Base-by-base conservation (phyloP, 1,284 basidiomycete genomes). In the Macrocystidia cucumis region DNA sequence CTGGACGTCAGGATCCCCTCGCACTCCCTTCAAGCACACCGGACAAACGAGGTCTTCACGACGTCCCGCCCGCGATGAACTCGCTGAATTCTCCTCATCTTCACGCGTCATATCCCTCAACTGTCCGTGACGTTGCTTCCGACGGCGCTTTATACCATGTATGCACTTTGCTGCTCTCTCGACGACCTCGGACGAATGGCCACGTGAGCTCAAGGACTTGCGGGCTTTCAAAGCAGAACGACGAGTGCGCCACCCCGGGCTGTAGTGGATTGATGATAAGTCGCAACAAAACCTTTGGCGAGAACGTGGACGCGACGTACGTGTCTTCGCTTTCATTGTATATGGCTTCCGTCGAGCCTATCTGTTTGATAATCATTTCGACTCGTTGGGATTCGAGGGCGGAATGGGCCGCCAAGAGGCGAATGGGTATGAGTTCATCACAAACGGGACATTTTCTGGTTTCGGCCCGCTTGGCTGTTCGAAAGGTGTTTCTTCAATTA, bases 401-500 rank as follows among this genome's bases (percentile, higher is more conserved):
- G 2, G 69, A 63, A 47, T 88, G 85, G 35, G 62, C 63, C 2
- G 60, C 63, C 9, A 88, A 60, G 9, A 87, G 63, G 9, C 84
- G 74, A 12, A 85, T 47, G 5, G 84, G 83, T 29, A 88, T 80
- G 19, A 54, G 53, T 49, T 87, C 83, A 13, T 68, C 59, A 52
- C 84, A 88, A 24, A 80, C 71, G 1, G 84, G 85, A 49, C 84
- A 88, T 37, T 63, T 62, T 40, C 75, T 65, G 2, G 78, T 86
- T 50, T 85, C 81, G 9, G 78, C 83, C 29, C 77, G 73, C 57
- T 76, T 84, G 3, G 67, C 79, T 82, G 32, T 11, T 31, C 21
- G 9, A 25, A 12, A 25, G 9, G 23, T 9, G 23, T 9, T 25
- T 9, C 23, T 12, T 9, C 23, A 9, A 25, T 12, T 25, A 25